These are phyloP conservation scores for Pyrenula massariospora DNA, from an alignment of 495 filamentous ascomycete species.

Conservation along the genomic window DNA sequence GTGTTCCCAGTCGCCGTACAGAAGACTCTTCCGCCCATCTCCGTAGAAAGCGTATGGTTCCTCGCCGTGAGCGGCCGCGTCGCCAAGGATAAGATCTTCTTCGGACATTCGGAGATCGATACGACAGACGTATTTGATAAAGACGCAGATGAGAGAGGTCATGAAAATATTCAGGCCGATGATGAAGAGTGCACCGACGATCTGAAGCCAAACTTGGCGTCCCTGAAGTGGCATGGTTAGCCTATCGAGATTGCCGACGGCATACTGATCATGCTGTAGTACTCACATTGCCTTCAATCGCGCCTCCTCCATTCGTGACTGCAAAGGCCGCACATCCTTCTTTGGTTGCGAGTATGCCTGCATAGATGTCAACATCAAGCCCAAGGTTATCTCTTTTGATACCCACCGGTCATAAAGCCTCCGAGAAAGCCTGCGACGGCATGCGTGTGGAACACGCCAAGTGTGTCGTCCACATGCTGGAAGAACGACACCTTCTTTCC, in stretches of 20 bases:
- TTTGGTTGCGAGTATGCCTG: constrained; percentile 38
- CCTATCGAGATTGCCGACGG: too few relatives aligned
- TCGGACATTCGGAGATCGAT: constrained; percentile 36
- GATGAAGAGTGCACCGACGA: constrained; percentile 43
- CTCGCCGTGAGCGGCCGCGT: constrained; percentile 41
- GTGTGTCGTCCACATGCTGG: constrained; percentile 3
- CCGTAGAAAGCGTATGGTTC: constrained; percentile 29
- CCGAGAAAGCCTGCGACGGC: constrained; percentile 37
- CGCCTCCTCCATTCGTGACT: constrained; percentile 35
- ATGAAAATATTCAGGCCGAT: constrained; percentile 44
- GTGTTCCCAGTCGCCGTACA: not conserved
- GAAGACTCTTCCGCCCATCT: constrained; percentile 5
- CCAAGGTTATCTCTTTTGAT: not conserved
- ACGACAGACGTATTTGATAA: constrained; percentile 42
- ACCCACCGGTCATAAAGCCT: constrained; percentile 27
- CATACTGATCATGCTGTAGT: too few relatives aligned
- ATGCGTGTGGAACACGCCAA: constrained; percentile 43
- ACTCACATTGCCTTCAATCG: constrained; percentile 33
- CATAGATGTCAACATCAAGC: not conserved
- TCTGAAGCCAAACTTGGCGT: constrained; percentile 38
- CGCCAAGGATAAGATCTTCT: constrained; percentile 32
- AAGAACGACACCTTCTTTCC: constrained; percentile 20
- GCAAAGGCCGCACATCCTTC: constrained; percentile 38
- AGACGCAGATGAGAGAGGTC: constrained; percentile 38
- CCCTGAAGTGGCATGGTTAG: too few relatives aligned